A percentile compares a stretch with the other conserved stretches of the same genome.
phyloP scores from a whole-genome alignment of 148 eudicot species.

The Persicaria maculosa region DNA sequence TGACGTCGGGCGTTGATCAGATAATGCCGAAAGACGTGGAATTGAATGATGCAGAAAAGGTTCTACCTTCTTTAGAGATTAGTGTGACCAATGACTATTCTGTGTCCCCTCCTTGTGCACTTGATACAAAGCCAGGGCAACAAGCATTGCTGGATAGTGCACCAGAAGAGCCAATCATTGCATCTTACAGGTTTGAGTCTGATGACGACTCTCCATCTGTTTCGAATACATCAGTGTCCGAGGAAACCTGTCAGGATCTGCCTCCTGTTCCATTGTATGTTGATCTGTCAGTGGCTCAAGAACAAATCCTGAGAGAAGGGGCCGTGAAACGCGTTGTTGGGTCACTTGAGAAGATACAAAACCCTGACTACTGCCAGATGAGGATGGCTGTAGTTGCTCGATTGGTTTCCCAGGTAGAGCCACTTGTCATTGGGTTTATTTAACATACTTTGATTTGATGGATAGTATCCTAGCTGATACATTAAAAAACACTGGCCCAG shows the following conservation, averaged over 20 bases:
- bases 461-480: background rate
- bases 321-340: conserved; percentile 59
- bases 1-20: conserved; percentile 20
- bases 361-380: conserved; percentile 41
- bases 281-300: conserved; percentile 56
- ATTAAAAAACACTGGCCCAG: background rate
- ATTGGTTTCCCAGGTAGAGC: conserved; percentile 81
- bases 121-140: conserved; percentile 32
- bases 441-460: conserved; percentile 15
- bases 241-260: conserved; percentile 50
- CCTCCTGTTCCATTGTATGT: conserved; percentile 53
- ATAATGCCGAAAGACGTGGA: conserved; percentile 35
- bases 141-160: conserved; percentile 23
- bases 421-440: conserved; percentile 21
- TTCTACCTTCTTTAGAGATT: conserved; percentile 23
- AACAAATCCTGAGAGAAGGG: conserved; percentile 37
- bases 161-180: conserved; percentile 29
- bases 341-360: conserved; percentile 39
- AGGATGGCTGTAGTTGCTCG: conserved; percentile 77
- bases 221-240: conserved; percentile 34
- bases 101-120: conserved; percentile 25
- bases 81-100: conserved; percentile 28
- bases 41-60: conserved; percentile 32
- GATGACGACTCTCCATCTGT: conserved; percentile 55
- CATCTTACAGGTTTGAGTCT: conserved; percentile 31